Base-by-base conservation (phyloP, 495 filamentous ascomycete genomes). In the Lophiotrema nucula region DNA sequence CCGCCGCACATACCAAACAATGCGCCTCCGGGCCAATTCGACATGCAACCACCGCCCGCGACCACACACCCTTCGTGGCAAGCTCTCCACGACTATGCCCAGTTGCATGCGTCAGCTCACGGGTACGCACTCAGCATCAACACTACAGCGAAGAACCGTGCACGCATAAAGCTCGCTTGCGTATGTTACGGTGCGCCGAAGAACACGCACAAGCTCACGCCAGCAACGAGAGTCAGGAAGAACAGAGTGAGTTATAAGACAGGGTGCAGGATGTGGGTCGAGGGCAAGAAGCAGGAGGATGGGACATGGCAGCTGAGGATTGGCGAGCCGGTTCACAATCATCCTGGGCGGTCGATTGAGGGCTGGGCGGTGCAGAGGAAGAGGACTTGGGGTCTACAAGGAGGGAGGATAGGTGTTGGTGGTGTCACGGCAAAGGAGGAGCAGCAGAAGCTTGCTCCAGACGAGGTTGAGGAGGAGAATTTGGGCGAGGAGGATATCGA, bases 91-190 rank as follows among this genome's bases (percentile, higher is more conserved):
- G 53, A 53, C 24, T 58, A 50, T 44, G 65, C 65, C 0, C 60
- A 67, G 43, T 51, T 49, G 19, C 61, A 67, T 47, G 65, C 65
- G 25, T 54, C 61, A 1, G 39, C 52, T 11, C 61, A 67, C 33
- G 65, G 65, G 19, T 67, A 67, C 49, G 65, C 65, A 12, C 39
- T 67, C 27, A 48, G 45, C 44, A 67, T 67, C 47, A 67, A 67
- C 47, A 67, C 61, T 6, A 63, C 60, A 0, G 53, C 56, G 18
- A 62, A 61, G 37, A 65, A 62, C 37, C 51, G 58, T 15, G 51
- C 54, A 1, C 51, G 61, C 2, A 59, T 65, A 33, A 67, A 65
- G 46, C 47, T 67, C 3, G 61, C 61, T 5, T 67, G 65, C 35
- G 61, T 65, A 15, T 65, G 65, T 62, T 64, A 67, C 35, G 65